These are phyloP conservation scores for Tolypocladium ophioglossoides DNA, from an alignment of 2,329 filamentous ascomycete species.

Conservation along the genomic window DNA sequence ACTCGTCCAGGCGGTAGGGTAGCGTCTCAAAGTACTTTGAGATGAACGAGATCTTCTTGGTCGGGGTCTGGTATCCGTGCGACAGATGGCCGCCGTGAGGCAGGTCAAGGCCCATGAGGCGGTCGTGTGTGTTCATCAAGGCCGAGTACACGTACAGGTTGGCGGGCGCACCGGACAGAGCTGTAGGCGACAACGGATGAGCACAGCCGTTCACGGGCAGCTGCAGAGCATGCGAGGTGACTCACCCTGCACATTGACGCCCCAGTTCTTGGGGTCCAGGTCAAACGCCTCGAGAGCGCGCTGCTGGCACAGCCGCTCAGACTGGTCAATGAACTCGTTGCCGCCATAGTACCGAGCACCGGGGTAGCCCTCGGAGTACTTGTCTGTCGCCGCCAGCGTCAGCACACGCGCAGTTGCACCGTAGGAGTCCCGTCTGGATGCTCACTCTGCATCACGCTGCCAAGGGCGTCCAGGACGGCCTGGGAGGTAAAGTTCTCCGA, in stretches of 20 bases:
- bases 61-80: slow-evolving; percentile 93
- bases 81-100: slow-evolving; percentile 94
- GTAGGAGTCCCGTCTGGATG: background rate
- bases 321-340: slow-evolving; percentile 89
- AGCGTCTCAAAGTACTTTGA: slow-evolving; percentile 99
- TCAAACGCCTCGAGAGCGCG: slow-evolving; percentile 82
- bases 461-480: slow-evolving; percentile 81
- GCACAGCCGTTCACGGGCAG: background rate
- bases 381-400: slow-evolving; percentile 48
- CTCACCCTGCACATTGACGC: slow-evolving; percentile 87
- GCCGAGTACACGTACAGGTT: slow-evolving; percentile 95
- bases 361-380: slow-evolving; percentile 97
- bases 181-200: slow-evolving; percentile 27
- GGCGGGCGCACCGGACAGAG: slow-evolving; percentile 62
- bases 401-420: slow-evolving; percentile 9
- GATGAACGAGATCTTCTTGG: slow-evolving; percentile 92
- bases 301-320: slow-evolving; percentile 82
- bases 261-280: slow-evolving; percentile 78
- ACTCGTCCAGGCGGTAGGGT: slow-evolving; percentile 83
- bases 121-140: slow-evolving; percentile 82
- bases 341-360: slow-evolving; percentile 94
- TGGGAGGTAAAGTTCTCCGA: slow-evolving; percentile 95
- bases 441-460: slow-evolving; percentile 90
- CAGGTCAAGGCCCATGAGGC: slow-evolving; percentile 93
- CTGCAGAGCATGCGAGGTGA: slow-evolving; percentile 2